Percentiles rank a stretch among this genome's conserved stretches.
phyloP scores from a whole-genome alignment of 441 rosid genomes.

The Corymbia calophylla region DNA sequence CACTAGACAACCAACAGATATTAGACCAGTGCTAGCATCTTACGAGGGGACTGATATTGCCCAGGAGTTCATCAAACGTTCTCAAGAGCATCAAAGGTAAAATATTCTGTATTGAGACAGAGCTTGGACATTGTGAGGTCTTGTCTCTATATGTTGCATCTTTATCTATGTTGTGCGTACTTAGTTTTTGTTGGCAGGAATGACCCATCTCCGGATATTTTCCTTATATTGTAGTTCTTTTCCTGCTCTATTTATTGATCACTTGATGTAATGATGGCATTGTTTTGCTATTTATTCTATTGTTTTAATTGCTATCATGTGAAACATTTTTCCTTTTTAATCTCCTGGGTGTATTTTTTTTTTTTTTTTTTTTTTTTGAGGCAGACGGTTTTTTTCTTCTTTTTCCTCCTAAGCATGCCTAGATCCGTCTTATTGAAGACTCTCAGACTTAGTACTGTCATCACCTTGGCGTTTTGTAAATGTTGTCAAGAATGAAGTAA shows the following conservation, averaged over 20 bases:
- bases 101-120: background rate
- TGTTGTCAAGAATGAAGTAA: background rate
- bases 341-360: background rate
- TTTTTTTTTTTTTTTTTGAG: background rate
- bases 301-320: background rate
- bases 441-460: background rate
- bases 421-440: background rate
- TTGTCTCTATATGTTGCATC: background rate
- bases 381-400: background rate
- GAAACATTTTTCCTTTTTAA: background rate
- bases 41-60: slow-evolving; percentile 74
- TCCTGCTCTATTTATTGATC: background rate
- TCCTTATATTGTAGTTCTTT: background rate
- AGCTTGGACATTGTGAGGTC: background rate
- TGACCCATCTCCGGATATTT: background rate
- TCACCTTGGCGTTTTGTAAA: background rate
- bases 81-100: slow-evolving; percentile 71
- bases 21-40: slow-evolving; percentile 62
- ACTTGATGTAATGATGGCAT: background rate
- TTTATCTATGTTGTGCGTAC: background rate
- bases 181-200: background rate
- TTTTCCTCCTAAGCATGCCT: background rate
- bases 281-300: background rate
- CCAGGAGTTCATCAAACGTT: slow-evolving; percentile 81
- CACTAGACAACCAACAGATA: slow-evolving; percentile 71